Evolutionary conservation across 331 rosid species (phyloP).

Genomic region (Pyrus hybrid): DNA sequence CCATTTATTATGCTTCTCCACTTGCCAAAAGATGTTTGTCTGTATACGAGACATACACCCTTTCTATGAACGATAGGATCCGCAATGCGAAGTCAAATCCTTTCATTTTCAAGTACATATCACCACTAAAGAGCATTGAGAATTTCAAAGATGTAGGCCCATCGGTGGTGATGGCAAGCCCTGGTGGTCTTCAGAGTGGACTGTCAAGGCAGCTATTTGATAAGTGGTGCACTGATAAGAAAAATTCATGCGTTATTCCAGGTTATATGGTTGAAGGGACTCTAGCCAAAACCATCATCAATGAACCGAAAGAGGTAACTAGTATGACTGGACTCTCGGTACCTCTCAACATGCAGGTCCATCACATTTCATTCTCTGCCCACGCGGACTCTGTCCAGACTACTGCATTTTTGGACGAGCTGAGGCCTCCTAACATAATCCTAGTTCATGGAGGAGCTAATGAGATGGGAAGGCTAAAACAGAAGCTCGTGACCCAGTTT

Average conservation of each 20-base stretch:
- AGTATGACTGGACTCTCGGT: constrained; percentile 76
- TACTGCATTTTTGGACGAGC: constrained; percentile 85
- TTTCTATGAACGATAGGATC: constrained; percentile 92
- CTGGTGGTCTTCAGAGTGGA: constrained; percentile 83
- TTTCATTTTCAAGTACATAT: constrained; percentile 65
- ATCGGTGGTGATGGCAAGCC: constrained; percentile 95
- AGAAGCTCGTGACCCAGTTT: constrained; percentile 73
- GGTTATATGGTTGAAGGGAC: constrained; percentile 93
- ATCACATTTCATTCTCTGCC: constrained; percentile 85
- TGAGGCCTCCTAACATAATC: constrained; percentile 81
- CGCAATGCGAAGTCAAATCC: constrained; percentile 91
- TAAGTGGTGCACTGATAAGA: constrained; percentile 89
- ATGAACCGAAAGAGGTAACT: constrained; percentile 88
- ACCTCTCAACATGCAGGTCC: constrained; percentile 90
- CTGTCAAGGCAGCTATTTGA: constrained; percentile 88
- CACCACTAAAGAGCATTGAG: constrained; percentile 81
- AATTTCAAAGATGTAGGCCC: constrained; percentile 80
- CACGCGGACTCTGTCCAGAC: constrained; percentile 95
- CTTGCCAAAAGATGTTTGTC: constrained; percentile 85
- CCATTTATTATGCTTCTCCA: constrained; percentile 93
- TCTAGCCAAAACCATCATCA: constrained; percentile 70
- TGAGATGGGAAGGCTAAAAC: constrained; percentile 94
- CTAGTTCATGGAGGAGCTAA: constrained; percentile 94
- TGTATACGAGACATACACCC: constrained; percentile 90
- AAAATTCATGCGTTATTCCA: constrained; percentile 63